A percentile compares a stretch with the other conserved stretches of the same genome.
These are phyloP conservation scores for Cymodocea nodosa DNA, from an alignment of 116 monocot genomes.

Conservation along the genomic window DNA sequence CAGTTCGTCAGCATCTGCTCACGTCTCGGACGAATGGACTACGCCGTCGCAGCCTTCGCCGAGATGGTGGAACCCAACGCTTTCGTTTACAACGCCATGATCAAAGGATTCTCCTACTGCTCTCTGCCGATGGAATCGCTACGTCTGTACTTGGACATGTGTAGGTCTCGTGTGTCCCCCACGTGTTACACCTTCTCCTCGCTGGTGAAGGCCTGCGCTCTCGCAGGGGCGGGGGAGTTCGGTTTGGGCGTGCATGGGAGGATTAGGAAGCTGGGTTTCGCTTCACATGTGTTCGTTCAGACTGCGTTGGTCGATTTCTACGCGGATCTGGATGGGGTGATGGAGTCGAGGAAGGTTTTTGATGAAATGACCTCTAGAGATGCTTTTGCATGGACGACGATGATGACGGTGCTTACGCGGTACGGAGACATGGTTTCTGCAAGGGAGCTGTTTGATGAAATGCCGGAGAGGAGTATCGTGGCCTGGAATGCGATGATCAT, in stretches of 20 bases:
- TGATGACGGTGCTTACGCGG: constrained; percentile 18
- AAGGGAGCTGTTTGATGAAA: constrained; percentile 25
- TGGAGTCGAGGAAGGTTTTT: constrained; percentile 33
- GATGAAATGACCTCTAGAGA: constrained; percentile 42
- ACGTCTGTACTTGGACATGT: constrained; percentile 28
- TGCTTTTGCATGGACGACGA: constrained; percentile 34
- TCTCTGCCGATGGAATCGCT: constrained; percentile 11
- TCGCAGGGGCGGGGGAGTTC: constrained; percentile 1
- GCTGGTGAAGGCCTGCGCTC: constrained; percentile 35
- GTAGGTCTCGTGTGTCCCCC: background rate
- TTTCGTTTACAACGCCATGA: constrained; percentile 49
- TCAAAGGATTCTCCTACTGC: constrained; percentile 26
- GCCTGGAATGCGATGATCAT: constrained; percentile 51
- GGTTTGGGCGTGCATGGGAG: constrained; percentile 32
- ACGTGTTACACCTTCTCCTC: constrained; percentile 43
- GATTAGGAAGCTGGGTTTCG: constrained; percentile 30
- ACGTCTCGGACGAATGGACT: constrained; percentile 15
- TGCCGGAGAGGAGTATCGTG: constrained; percentile 30
- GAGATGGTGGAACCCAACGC: constrained; percentile 26
- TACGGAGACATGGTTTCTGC: constrained; percentile 28
- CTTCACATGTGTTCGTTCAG: constrained; percentile 27
- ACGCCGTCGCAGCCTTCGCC: constrained; percentile 19
- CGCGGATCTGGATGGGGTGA: constrained; percentile 2
- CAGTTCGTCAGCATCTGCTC: constrained; percentile 39
- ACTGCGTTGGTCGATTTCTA: constrained; percentile 47